Evolutionary conservation across 225 moss, liverwort and hornwort genomes (phyloP).

Genomic region (Straminergon stramineum): DNA sequence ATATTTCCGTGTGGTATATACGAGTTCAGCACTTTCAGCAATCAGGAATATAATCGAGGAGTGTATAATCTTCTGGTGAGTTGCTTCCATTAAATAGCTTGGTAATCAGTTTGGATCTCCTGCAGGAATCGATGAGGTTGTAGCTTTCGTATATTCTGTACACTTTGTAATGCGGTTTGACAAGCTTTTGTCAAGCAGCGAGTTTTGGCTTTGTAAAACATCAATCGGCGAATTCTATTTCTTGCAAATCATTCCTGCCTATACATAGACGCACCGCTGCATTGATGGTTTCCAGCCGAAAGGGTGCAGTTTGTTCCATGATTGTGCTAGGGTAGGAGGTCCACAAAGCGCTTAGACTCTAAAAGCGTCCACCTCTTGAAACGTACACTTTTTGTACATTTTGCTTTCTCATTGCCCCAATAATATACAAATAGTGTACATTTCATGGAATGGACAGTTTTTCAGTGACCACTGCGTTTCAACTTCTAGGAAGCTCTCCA

Average conservation of each 20-base stretch:
- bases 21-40: background rate
- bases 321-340: background rate
- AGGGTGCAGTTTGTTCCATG: background rate
- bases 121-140: background rate
- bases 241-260: background rate
- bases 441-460: background rate
- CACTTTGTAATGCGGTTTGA: background rate
- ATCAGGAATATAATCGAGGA: background rate
- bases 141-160: background rate
- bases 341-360: too few relatives aligned
- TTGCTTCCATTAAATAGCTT: background rate
- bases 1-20: background rate
- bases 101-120: background rate
- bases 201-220: background rate
- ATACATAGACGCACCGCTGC: background rate
- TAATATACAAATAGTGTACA: background rate
- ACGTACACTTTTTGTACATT: accelerated
- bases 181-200: background rate
- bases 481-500: background rate
- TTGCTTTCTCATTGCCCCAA: background rate
- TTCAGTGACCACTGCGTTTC: background rate
- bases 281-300: background rate
- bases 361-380: background rate
- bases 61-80: background rate
- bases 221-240: background rate